Evolutionary conservation across 345 rosid species (phyloP), one percentile per base, ranked within the genome.

Genomic region (Pistacia atlantica): DNA sequence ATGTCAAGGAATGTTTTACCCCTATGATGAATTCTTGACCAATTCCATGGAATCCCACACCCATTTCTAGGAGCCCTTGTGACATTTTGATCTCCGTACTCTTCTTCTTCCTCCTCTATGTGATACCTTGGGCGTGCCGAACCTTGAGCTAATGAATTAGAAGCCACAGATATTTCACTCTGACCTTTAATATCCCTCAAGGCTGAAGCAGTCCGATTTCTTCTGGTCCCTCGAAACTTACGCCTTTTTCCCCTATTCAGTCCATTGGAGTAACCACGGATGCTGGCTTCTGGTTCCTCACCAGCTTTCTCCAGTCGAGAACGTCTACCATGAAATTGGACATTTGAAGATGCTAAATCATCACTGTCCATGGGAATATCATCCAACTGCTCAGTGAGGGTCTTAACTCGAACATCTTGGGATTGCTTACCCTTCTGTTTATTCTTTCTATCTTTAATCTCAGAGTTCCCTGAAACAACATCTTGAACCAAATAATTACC

Each of bases 11-110:
- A 84, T 18, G 83, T 97, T 78, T 82, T 92, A 52, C 99, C 91
- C 78, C 95, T 82, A 31, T 91, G 84, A 81, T 97, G 99, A 77
- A 97, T 94, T 76, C 97, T 88, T 7, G 99, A 97, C 99, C 99
- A 97, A 75, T 97, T 97, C 89, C 91, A 97, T 1, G 97, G 98
- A 61, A 97, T 86, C 59, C 99, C 99, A 82, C 99, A 97, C 55
- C 97, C 94, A 70, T 93, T 96, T 80, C 87, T 81, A 2, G 97
- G 98, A 81, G 82, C 95, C 76, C 83, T 77, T 8, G 77, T 80
- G 78, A 94, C 91, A 77, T 85, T 86, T 49, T 73, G 87, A 42
- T 79, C 91, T 59, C 79, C 84, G 72, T 80, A 79, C 20, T 83
- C 92, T 63, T 80, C 85, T 65, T 78, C 91, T 28, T 81, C 93